These are phyloP conservation scores for Tylopilus rubrobrunneus DNA, from an alignment of 768 basidiomycete genomes.

Conservation along the genomic window DNA sequence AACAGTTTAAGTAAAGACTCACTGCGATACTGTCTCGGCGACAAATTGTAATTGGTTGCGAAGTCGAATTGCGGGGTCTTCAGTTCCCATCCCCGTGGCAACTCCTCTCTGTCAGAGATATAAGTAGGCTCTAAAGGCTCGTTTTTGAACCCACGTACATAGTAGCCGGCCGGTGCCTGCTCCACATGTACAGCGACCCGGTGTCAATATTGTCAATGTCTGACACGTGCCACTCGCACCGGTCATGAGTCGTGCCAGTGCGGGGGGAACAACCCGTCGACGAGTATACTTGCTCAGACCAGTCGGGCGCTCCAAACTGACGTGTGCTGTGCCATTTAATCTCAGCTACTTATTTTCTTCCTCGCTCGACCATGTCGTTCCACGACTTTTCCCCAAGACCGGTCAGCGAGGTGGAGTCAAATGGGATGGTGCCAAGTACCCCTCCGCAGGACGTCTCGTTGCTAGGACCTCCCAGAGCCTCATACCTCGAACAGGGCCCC, in stretches of 20 bases:
- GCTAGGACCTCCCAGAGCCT: slow-evolving; percentile 22
- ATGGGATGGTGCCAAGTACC: slow-evolving; percentile 6
- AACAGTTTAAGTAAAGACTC: neutral
- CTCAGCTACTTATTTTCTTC: neutral
- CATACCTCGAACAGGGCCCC: slow-evolving; percentile 22
- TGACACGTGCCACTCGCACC: too few species aligned
- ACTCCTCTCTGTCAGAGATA: neutral
- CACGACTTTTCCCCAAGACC: slow-evolving; percentile 16
- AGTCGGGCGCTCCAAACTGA: too few species aligned
- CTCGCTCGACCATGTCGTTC: slow-evolving; percentile 3
- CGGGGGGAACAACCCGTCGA: too few species aligned
- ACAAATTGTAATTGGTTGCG: neutral
- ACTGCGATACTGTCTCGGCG: neutral
- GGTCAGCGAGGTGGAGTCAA: slow-evolving; percentile 16
- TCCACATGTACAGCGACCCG: too few species aligned
- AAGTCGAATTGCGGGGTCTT: neutral
- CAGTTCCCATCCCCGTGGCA: neutral
- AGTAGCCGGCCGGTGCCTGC: neutral
- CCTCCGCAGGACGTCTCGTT: slow-evolving; percentile 3
- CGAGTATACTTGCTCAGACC: too few species aligned
- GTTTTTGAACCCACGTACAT: neutral
- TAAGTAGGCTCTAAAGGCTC: neutral
- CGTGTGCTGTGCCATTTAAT: neutral
- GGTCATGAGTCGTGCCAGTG: too few species aligned
- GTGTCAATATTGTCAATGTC: too few species aligned